phyloP scores from a whole-genome alignment of 208 protist genomes.

The Acanthamoeba culbertsoni region DNA sequence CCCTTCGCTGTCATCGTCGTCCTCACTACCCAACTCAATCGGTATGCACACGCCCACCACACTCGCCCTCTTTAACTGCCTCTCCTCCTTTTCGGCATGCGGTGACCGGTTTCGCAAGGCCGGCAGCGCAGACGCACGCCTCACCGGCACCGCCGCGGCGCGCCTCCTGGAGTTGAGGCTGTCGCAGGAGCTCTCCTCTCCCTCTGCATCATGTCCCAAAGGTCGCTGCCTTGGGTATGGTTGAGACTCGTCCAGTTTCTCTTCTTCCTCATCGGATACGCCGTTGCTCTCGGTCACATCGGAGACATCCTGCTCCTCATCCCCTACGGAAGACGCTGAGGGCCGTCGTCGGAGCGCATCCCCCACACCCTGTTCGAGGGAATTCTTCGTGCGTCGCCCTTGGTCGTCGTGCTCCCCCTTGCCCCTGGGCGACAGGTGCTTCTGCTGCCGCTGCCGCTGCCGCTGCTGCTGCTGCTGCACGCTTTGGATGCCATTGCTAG shows the following conservation, averaged over 20 bases:
- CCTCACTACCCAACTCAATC: not conserved
- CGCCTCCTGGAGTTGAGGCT: too few species aligned
- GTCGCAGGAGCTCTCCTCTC: not conserved
- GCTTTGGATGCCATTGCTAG: too few species aligned
- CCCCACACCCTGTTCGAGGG: not conserved
- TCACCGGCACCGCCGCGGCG: not conserved
- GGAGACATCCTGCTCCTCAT: constrained; percentile 3
- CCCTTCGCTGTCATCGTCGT: not conserved
- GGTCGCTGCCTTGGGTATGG: not conserved
- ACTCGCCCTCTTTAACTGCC: not conserved
- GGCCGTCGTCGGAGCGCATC: not conserved
- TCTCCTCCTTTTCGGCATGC: not conserved
- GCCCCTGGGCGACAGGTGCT: too few species aligned
- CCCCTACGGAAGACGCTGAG: not conserved
- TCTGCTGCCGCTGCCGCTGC: too few species aligned
- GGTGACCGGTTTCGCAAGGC: too few species aligned
- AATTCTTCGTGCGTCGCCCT: too few species aligned
- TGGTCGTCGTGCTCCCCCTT: too few species aligned
- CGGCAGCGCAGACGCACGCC: not conserved
- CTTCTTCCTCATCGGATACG: not conserved
- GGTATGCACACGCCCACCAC: not conserved
- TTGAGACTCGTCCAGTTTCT: not conserved
- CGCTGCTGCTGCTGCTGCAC: too few species aligned
- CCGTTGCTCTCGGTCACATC: not conserved
- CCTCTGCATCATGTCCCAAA: not conserved